These are phyloP conservation scores for Ciborinia camelliae DNA, from an alignment of 2,329 filamentous ascomycete genomes.

Conservation along the genomic window DNA sequence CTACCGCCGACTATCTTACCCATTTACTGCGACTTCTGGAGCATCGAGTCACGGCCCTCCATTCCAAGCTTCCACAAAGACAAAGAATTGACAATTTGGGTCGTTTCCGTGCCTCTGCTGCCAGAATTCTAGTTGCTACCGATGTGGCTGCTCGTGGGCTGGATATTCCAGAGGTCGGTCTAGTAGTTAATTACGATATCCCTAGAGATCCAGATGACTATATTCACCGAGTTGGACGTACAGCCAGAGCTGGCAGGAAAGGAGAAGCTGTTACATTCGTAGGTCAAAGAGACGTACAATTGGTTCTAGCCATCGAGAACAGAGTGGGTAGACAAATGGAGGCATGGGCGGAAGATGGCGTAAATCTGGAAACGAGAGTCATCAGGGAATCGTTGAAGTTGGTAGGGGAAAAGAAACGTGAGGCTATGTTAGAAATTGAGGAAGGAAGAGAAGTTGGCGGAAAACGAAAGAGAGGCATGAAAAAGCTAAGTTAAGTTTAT, in stretches of 20 bases:
- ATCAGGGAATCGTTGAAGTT: conserved; percentile 80
- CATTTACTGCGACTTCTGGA: conserved; percentile 80
- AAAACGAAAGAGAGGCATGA: conserved; percentile 65
- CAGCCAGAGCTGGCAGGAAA: conserved; percentile 80
- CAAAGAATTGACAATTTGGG: conserved; percentile 85
- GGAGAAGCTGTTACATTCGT: conserved; percentile 86
- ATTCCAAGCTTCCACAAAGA: conserved; percentile 80
- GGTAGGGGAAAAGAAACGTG: conserved; percentile 90
- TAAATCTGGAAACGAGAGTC: conserved; percentile 89
- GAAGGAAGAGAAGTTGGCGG: conserved; percentile 88
- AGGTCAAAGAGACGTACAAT: conserved; percentile 86
- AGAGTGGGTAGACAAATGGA: conserved; percentile 78
- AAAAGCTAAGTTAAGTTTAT: conserved; percentile 44
- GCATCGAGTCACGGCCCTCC: conserved; percentile 87
- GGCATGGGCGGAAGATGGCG: conserved; percentile 82
- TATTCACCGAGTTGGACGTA: conserved; percentile 93
- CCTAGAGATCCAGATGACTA: conserved; percentile 97
- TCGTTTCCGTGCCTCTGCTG: conserved; percentile 84
- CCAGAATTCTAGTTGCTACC: conserved; percentile 87
- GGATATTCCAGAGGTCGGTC: conserved; percentile 85
- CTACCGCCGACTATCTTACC: conserved; percentile 84
- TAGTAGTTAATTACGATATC: conserved; percentile 95
- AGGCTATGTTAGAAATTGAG: conserved; percentile 86
- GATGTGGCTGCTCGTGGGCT: conserved; percentile 93
- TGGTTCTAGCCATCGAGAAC: conserved; percentile 85